phyloP scores from a whole-genome alignment of 352 stramenopile species.

The Albugo candida region DNA sequence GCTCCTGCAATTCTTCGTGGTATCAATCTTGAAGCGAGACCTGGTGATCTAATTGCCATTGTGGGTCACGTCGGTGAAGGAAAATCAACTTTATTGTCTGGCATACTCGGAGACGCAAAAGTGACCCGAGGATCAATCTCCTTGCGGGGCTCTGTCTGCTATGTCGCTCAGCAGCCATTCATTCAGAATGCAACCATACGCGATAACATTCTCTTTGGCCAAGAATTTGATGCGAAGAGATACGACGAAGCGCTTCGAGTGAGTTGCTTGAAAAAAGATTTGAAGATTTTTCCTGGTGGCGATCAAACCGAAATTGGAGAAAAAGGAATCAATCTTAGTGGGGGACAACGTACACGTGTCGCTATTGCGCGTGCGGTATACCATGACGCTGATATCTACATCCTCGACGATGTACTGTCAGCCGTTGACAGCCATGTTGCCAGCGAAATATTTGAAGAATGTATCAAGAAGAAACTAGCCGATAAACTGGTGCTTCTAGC shows the following conservation, averaged over 20 bases:
- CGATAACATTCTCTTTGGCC: slow-evolving; percentile 93
- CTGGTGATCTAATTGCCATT: slow-evolving; percentile 35
- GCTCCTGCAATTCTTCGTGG: slow-evolving; percentile 19
- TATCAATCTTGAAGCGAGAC: slow-evolving; percentile 42
- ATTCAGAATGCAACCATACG: slow-evolving; percentile 91
- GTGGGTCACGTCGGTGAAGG: slow-evolving; percentile 39
- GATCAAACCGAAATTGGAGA: slow-evolving; percentile 55
- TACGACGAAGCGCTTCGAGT: slow-evolving; percentile 9
- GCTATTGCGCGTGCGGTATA: slow-evolving; percentile 40
- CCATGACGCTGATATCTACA: slow-evolving; percentile 21
- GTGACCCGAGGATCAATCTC: slow-evolving; percentile 25
- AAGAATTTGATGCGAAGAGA: slow-evolving; percentile 26
- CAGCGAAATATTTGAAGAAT: slow-evolving; percentile 16
- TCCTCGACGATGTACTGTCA: slow-evolving; percentile 49
- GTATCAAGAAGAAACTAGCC: slow-evolving; percentile 9
- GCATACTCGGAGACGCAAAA: slow-evolving; percentile 36
- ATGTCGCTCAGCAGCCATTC: slow-evolving; percentile 88
- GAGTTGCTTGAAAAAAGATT: slow-evolving; percentile 19
- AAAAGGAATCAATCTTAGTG: slow-evolving; percentile 68
- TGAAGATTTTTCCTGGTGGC: slow-evolving; percentile 26
- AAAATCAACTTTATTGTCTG: slow-evolving; percentile 52
- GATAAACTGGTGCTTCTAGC: slow-evolving; percentile 11
- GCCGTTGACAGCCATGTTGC: slow-evolving; percentile 33
- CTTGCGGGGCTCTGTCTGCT: slow-evolving; percentile 81
- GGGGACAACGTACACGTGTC: slow-evolving; percentile 63